Base-by-base conservation (phyloP, 2,329 filamentous ascomycete genomes). In the Phaeosphaeria sp. region DNA sequence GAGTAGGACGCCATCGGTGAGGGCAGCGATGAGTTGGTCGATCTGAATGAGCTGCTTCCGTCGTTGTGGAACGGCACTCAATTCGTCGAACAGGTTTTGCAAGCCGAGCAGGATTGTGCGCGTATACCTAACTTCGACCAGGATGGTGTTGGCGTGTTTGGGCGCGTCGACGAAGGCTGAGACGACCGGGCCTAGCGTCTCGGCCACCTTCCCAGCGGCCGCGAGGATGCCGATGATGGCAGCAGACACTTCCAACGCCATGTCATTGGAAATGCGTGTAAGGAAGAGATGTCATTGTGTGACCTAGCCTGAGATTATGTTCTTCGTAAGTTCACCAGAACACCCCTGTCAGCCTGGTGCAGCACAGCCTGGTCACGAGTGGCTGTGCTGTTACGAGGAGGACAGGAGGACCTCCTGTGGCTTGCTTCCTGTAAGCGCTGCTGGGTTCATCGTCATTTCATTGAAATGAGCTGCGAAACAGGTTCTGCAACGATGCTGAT, bases 1-100 rank as follows among this genome's bases (percentile, higher is more conserved):
- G n/a, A 63, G 22, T 15, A 63, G 21, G 2, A 59, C 53, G 3
- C 60, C 58, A 55, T 61, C 58, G 3, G 52, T 58, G n/a, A 63
- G 52, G 3, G 52, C 46, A 21, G 44, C 44, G 22, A 52, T 40
- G 9, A 62, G 20, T 18, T 61, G 53, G 15, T 61, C 54, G 8
- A 64, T 20, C 30, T 60, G 59, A 39, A 64, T 64, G 7, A 59
- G 17, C 8, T 49, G 27, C 30, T 21, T 51, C 18, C 51, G 55
- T 17, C 21, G 20, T 30, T 17, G 40, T 25, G 52, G 30, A 33
- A 15, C 6, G 49, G 21, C 15, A 48, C n/a, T 17, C 6, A 52
- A 21, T 1, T 24, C 25, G 11, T 45, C n/a, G 5, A 52, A 17
- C 13, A 45, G 33, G n/a, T 8, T 25, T 39, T 57, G 21, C 42